A percentile compares a stretch with the other conserved stretches of the same genome.
phyloP scores from a whole-genome alignment of 2,329 filamentous ascomycete genomes.

The Fusarium euwallaceae region DNA sequence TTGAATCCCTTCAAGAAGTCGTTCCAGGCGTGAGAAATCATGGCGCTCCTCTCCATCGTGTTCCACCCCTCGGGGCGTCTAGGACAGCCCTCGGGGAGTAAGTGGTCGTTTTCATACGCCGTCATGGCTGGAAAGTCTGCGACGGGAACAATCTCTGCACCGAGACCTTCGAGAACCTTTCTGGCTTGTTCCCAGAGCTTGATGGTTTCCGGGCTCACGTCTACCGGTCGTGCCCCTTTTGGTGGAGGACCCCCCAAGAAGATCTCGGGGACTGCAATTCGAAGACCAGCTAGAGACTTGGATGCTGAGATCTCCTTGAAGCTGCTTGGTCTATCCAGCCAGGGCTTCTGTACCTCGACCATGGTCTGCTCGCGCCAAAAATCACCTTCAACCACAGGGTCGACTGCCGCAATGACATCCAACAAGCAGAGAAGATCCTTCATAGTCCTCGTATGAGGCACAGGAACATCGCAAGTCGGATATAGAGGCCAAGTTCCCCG shows the following conservation, averaged over 20 bases:
- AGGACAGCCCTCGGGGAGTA: slow-evolving; percentile 50
- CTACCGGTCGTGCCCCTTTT: slow-evolving; percentile 38
- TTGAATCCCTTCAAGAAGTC: slow-evolving; percentile 18
- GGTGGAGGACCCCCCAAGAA: not conserved
- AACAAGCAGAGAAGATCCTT: slow-evolving; percentile 63
- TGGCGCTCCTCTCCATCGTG: slow-evolving; percentile 42
- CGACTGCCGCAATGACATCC: slow-evolving; percentile 60
- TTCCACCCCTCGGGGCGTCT: slow-evolving; percentile 59
- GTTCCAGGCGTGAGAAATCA: slow-evolving; percentile 39
- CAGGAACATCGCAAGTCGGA: slow-evolving; percentile 66
- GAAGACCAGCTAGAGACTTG: not conserved
- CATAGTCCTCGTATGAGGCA: slow-evolving; percentile 65
- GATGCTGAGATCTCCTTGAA: not conserved
- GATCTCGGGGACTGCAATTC: not conserved
- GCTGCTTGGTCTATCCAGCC: not conserved
- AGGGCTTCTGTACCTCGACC: not conserved
- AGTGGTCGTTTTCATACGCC: slow-evolving; percentile 59
- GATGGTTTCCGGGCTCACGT: not conserved
- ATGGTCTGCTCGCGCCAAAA: slow-evolving; percentile 4
- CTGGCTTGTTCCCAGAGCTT: slow-evolving; percentile 8
- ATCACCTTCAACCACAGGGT: not conserved
- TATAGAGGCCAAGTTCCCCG: slow-evolving; percentile 68
- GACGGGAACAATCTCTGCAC: slow-evolving; percentile 9
- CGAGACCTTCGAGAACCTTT: slow-evolving; percentile 7
- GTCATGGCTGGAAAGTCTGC: slow-evolving; percentile 60